phyloP scores from a whole-genome alignment of 2,329 filamentous ascomycete genomes.

The Penicillium vulpinum region DNA sequence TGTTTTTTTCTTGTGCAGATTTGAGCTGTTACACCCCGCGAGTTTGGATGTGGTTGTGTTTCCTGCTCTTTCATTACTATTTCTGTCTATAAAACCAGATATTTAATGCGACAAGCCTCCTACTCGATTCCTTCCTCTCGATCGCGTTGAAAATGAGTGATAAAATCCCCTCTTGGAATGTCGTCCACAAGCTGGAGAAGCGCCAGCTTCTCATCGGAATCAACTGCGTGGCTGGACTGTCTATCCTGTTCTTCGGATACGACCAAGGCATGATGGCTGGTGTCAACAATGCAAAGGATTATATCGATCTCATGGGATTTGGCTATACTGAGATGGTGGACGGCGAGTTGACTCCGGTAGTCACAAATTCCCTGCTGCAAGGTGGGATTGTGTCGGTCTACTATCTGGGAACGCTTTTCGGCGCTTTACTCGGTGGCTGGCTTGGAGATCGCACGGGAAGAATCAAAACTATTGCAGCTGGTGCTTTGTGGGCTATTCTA shows the following conservation, averaged over 20 bases:
- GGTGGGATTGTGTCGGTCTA: conserved; percentile 62
- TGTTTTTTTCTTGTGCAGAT: neutral
- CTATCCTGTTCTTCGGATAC: conserved; percentile 69
- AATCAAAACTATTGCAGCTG: conserved; percentile 63
- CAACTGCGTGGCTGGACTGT: conserved; percentile 63
- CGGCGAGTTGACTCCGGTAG: conserved; percentile 50
- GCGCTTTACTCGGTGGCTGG: conserved; percentile 63
- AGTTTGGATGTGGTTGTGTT: neutral
- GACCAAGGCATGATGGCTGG: conserved; percentile 60
- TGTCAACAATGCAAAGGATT: conserved; percentile 65
- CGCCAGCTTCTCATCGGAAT: conserved; percentile 58
- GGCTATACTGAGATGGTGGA: conserved; percentile 57
- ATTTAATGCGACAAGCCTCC: neutral
- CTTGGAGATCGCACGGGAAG: conserved; percentile 63
- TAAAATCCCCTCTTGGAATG: conserved; percentile 46
- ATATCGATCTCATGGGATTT: conserved; percentile 65
- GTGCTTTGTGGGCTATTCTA: conserved; percentile 58
- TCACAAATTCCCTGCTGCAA: conserved; percentile 61
- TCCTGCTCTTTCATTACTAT: neutral
- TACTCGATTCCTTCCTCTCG: neutral
- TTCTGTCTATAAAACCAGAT: neutral
- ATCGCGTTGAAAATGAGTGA: conserved; percentile 35
- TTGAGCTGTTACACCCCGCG: neutral
- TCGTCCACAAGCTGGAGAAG: conserved; percentile 59
- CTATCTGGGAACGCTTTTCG: conserved; percentile 64